Base-by-base conservation (phyloP, 2,329 filamentous ascomycete genomes). In the Fusarium sp. region DNA sequence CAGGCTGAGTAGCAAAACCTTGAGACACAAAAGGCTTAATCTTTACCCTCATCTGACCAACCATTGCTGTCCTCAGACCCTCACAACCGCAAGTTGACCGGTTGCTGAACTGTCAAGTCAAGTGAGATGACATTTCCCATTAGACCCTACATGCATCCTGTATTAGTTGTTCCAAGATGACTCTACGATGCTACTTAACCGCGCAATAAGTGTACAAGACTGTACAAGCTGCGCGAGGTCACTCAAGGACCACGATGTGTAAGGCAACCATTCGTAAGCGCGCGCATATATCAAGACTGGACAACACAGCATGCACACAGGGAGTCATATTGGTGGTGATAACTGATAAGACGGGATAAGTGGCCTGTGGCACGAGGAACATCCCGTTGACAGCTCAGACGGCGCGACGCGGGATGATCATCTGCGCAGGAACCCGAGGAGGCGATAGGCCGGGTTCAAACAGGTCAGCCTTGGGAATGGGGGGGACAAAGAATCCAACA, bases 401-500 rank as follows among this genome's bases (percentile, higher is more conserved):
- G 64, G 66, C 67, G 63, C 59, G 55, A 42, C 67, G 62, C 64
- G 70, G 70, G 66, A 67, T 73, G 68, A 74, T 75, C 72, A 74
- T 66, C 73, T 69, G 72, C 66, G 73, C 73, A 75, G 73, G 73
- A 75, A 75, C 73, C 73, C 73, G 73, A 61, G 50, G 52, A 57
- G 58, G 49, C 63, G 63, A 73, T 73, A 72, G 70, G 72, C 56
- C 53, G 23, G 53, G 52, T 40, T 35, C 58, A 45, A 45, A 35
- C 59, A 59, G 57, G 45, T 65, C 57, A 66, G 57, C 54, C 65
- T 46, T 43, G 35, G 21, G 23, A n/a, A 50, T 42, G 35, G 35
- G 47, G 18, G 18, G 37, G 35, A 58, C 25, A 45, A 47, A 31
- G 40, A 50, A 58, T 37, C 36, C 46, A 43, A 48, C 58, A 71